Percentiles rank a stretch among this genome's conserved stretches.
Conservation (phyloP, 2,329 filamentous ascomycete species). For the Neonectria sp. region DNA sequence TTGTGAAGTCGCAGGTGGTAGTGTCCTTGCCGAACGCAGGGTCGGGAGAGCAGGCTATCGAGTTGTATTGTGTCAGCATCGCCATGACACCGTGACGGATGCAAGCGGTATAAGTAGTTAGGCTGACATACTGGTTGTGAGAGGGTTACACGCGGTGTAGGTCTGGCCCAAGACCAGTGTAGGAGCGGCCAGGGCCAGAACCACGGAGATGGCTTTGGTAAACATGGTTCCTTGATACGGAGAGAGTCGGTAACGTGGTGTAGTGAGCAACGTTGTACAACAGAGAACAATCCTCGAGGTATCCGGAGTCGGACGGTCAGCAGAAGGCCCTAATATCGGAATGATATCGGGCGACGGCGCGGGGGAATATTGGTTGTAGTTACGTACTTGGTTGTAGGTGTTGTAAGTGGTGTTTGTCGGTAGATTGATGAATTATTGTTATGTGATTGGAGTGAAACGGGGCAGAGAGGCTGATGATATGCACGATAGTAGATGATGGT, state of each 20-base stretch:
- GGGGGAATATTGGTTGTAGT: not conserved
- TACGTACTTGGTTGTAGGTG: not conserved
- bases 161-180: slow-evolving; percentile 1
- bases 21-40: slow-evolving; percentile 75
- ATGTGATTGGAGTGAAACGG: too few species aligned
- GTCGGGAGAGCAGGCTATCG: slow-evolving; percentile 71
- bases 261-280: not conserved
- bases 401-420: not conserved
- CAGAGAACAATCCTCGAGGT: not conserved
- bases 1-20: slow-evolving; percentile 75
- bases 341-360: not conserved
- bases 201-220: not conserved
- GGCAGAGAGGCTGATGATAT: too few species aligned
- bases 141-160: not conserved
- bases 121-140: not conserved
- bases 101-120: too few species aligned
- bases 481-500: not conserved
- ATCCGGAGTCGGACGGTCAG: not conserved
- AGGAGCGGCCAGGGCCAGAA: not conserved
- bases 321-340: not conserved
- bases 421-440: not conserved
- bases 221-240: not conserved
- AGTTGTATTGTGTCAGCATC: not conserved
- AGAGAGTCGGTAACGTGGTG: not conserved
- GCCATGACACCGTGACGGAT: too few species aligned